phyloP scores from a whole-genome alignment of 345 rosid species.

The Salix arbutifolia region DNA sequence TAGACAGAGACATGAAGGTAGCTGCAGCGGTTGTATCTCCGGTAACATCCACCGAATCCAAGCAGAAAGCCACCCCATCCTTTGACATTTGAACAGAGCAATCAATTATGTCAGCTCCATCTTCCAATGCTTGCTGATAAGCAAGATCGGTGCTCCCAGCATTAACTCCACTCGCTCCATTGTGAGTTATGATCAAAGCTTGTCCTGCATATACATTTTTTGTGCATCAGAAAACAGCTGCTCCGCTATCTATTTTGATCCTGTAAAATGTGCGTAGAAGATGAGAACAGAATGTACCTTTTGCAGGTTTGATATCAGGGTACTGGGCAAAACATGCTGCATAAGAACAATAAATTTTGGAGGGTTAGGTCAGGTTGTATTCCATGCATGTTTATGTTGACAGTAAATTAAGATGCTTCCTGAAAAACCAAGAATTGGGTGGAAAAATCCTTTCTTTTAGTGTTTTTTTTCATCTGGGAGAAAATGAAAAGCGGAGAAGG shows the following conservation, averaged over 20 bases:
- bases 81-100: slow-evolving; percentile 82
- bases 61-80: slow-evolving; percentile 81
- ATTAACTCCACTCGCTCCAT: slow-evolving; percentile 83
- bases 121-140: slow-evolving; percentile 67
- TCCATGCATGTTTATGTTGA: no score
- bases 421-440: neutral
- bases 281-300: slow-evolving; percentile 26
- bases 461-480: neutral
- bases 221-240: neutral
- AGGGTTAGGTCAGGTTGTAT: slow-evolving; percentile 10
- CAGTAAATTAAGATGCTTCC: neutral
- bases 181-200: slow-evolving; percentile 58
- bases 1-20: slow-evolving; percentile 46
- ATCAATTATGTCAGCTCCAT: slow-evolving; percentile 77
- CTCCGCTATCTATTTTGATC: neutral
- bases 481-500: neutral
- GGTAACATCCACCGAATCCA: slow-evolving; percentile 54
- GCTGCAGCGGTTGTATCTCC: slow-evolving; percentile 55
- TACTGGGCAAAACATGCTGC: slow-evolving; percentile 65
- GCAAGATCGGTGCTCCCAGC: slow-evolving; percentile 84
- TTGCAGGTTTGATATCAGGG: slow-evolving; percentile 22
- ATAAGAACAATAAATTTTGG: neutral
- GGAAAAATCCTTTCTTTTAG: neutral
- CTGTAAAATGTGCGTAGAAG: neutral
- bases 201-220: slow-evolving; percentile 21